phyloP scores from a whole-genome alignment of 192 early-diverging fungal species.

The Backusella morwellensis region DNA sequence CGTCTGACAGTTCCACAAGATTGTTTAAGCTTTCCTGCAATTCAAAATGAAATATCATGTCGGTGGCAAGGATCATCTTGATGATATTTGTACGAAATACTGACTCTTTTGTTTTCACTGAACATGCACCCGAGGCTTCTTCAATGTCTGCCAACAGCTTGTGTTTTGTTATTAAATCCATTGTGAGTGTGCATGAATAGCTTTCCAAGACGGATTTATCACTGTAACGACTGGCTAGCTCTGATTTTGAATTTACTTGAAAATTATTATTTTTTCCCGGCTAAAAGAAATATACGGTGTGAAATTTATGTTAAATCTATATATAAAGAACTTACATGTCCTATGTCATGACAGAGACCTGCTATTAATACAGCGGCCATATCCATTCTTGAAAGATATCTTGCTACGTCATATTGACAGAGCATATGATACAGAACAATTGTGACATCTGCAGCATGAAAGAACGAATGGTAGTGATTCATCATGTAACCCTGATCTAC shows the following conservation, averaged over 20 bases:
- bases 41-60: constrained; percentile 88
- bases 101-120: constrained; percentile 43
- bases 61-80: constrained; percentile 85
- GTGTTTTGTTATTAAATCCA: constrained; percentile 71
- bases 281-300: constrained; percentile 36
- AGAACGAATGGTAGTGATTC: constrained; percentile 90
- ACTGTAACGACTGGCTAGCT: constrained; percentile 68
- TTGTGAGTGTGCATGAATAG: constrained; percentile 75
- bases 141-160: constrained; percentile 60
- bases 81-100: constrained; percentile 46
- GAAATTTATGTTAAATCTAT: background rate
- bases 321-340: constrained; percentile 58
- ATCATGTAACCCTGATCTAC: constrained; percentile 76
- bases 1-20: constrained; percentile 34
- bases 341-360: constrained; percentile 88
- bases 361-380: constrained; percentile 75
- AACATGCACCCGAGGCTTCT: constrained; percentile 41
- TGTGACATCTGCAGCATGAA: constrained; percentile 89
- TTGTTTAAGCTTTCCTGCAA: constrained; percentile 49
- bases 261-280: constrained; percentile 92
- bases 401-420: constrained; percentile 59
- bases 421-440: constrained; percentile 81
- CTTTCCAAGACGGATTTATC: constrained; percentile 84
- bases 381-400: constrained; percentile 68
- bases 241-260: constrained; percentile 84